Percentiles rank a stretch among this genome's conserved stretches.
phyloP scores from a whole-genome alignment of 2,329 filamentous ascomycete genomes.

The Sporothrix protearum region DNA sequence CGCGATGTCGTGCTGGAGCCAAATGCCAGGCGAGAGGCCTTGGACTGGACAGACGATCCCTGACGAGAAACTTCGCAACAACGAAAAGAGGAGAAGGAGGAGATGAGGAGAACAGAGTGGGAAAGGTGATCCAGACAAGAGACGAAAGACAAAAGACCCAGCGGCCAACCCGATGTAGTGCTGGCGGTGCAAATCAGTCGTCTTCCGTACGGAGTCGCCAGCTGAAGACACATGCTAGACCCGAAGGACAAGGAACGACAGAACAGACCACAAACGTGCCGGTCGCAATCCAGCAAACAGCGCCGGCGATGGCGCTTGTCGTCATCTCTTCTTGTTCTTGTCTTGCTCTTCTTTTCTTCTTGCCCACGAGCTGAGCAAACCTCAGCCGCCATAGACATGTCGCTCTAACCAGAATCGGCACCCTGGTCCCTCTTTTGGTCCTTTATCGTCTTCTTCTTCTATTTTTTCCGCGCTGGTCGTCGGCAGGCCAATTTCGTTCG shows the following conservation, averaged over 20 bases:
- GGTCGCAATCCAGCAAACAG: conserved; percentile 9
- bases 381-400: conserved; percentile 5
- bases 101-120: neutral
- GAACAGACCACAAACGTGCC: neutral
- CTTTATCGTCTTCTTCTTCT: neutral
- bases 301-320: conserved; percentile 8
- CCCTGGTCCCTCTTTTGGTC: neutral
- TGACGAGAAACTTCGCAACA: neutral
- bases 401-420: conserved; percentile 16
- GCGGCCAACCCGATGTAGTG: neutral
- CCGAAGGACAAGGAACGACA: too few relatives aligned
- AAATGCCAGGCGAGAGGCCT: neutral
- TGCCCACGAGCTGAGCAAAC: neutral
- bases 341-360: neutral
- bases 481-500: neutral
- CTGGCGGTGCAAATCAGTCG: neutral
- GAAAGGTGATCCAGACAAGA: neutral
- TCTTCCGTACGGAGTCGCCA: neutral
- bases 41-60: neutral
- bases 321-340: neutral
- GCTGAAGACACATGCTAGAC: neutral
- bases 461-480: neutral
- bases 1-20: conserved; percentile 13
- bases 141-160: neutral
- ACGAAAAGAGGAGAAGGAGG: neutral